A percentile compares a stretch with the other conserved stretches of the same genome.
Conservation (phyloP, 1,139 yeast genomes). For the Williopsis jadinii region DNA sequence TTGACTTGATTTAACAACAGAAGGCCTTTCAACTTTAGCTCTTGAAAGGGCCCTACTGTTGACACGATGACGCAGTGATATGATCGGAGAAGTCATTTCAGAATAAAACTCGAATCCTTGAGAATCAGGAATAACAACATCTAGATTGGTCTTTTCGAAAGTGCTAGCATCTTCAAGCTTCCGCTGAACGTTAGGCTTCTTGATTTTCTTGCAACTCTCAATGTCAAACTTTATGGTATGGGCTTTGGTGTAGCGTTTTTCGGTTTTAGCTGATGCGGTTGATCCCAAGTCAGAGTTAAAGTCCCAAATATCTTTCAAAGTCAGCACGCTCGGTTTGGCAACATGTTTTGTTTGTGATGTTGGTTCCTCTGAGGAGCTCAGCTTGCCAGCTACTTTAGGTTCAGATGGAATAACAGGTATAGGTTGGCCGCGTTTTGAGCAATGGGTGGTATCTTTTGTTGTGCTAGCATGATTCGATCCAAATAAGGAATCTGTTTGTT, state of each 20-base stretch:
- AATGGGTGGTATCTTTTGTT: conserved; percentile 20
- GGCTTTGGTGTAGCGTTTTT: too few relatives aligned
- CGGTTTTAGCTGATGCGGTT: too few relatives aligned
- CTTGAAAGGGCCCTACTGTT: conserved; percentile 4
- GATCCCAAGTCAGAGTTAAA: conserved; percentile 8
- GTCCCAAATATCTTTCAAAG: conserved; percentile 17
- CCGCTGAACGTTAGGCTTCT: conserved; percentile 3
- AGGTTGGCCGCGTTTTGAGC: conserved; percentile 9
- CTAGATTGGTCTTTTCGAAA: conserved; percentile 1
- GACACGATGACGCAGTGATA: conserved; percentile 6
- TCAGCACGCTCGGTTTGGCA: neutral
- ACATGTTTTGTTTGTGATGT: neutral
- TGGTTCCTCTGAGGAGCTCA: too few relatives aligned
- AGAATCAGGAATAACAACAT: conserved; percentile 6
- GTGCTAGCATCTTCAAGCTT: conserved; percentile 4
- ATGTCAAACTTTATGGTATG: conserved; percentile 13
- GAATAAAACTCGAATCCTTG: conserved; percentile 4
- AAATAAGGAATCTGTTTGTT: conserved; percentile 11
- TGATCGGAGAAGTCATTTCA: conserved; percentile 12
- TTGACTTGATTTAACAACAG: neutral
- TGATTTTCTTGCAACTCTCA: neutral
- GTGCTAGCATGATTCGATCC: conserved; percentile 9
- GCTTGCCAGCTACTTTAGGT: neutral
- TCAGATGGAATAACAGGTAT: conserved; percentile 14
- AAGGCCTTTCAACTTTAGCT: neutral